Conservation (phyloP, 1,284 basidiomycete genomes). For the Cryptococcus sp. region DNA sequence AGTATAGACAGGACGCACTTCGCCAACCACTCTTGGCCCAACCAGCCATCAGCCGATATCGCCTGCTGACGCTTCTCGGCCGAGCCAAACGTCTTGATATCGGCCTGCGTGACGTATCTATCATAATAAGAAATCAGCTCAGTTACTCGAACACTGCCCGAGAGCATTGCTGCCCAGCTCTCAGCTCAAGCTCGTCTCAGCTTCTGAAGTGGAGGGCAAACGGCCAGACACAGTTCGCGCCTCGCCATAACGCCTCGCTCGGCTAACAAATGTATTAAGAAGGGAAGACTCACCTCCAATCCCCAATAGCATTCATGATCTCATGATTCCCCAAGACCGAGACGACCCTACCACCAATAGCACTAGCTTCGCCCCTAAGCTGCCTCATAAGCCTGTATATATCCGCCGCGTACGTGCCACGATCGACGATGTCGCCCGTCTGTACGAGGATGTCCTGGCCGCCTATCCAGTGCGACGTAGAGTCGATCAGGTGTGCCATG, state of each 20-base stretch:
- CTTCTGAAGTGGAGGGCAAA: background rate
- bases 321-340: conserved; percentile 71
- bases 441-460: conserved; percentile 80
- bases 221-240: background rate
- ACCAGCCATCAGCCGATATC: conserved; percentile 70
- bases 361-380: conserved; percentile 71
- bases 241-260: background rate
- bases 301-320: conserved; percentile 80
- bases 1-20: conserved; percentile 57
- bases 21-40: conserved; percentile 77
- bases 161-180: background rate
- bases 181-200: background rate
- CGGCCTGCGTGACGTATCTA: conserved; percentile 78
- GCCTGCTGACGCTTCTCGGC: conserved; percentile 65
- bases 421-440: conserved; percentile 90
- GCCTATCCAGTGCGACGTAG: conserved; percentile 72
- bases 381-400: conserved; percentile 79
- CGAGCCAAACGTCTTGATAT: conserved; percentile 78
- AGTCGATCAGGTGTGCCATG: conserved; percentile 69
- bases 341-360: conserved; percentile 69
- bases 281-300: conserved; percentile 68
- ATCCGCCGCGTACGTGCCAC: conserved; percentile 83
- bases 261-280: background rate
- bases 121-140: background rate
- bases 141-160: background rate